Evolutionary conservation across 2,329 filamentous ascomycete genomes (phyloP).

Genomic region (Diaporthe citri): DNA sequence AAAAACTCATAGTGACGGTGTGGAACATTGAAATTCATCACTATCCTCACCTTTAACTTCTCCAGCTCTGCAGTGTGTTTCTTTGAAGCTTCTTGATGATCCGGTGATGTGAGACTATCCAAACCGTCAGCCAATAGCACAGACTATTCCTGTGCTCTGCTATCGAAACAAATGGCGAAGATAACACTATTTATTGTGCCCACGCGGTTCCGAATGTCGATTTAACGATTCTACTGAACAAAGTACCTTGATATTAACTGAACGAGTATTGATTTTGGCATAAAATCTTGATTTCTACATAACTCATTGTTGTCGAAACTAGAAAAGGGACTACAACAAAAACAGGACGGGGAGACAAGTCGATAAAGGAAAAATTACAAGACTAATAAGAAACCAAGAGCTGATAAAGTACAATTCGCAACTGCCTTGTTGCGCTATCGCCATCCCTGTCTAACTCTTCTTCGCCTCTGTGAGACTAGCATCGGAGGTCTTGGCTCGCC

Average conservation of each 20-base stretch:
- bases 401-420: background rate
- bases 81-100: background rate
- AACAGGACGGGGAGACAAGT: background rate
- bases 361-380: no score
- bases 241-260: no score
- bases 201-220: no score
- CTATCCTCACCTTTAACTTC: background rate
- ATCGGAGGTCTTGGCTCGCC: background rate
- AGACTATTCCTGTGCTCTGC: no score
- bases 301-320: background rate
- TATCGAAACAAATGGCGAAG: no score
- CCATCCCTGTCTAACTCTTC: background rate
- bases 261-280: no score
- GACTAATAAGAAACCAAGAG: background rate
- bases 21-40: slow-evolving; percentile 3
- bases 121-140: background rate
- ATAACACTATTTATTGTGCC: no score
- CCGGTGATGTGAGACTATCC: background rate
- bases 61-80: background rate
- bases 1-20: background rate
- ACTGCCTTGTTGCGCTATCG: no score
- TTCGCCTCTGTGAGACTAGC: background rate
- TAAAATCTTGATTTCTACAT: background rate
- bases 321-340: background rate
- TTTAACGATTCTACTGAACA: no score